These are phyloP conservation scores for Yamadazyma akitaensis DNA, from an alignment of 805 yeast species.

Conservation along the genomic window DNA sequence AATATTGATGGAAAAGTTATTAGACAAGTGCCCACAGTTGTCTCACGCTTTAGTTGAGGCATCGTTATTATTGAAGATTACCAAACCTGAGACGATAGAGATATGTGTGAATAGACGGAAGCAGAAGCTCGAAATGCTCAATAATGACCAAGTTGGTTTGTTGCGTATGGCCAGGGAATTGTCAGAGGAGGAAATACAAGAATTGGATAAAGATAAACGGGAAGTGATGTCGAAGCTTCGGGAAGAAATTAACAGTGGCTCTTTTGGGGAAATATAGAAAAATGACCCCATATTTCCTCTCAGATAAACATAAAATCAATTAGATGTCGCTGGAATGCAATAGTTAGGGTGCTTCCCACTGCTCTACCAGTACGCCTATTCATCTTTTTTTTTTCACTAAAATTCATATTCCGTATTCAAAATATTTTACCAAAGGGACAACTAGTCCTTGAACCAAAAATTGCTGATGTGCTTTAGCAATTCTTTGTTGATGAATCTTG, in stretches of 20 bases:
- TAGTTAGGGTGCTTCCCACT: no score
- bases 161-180: constrained; percentile 27
- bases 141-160: constrained; percentile 29
- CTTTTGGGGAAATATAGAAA: constrained; percentile 19
- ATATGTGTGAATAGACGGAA: constrained; percentile 33
- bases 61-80: constrained; percentile 35
- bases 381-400: no score
- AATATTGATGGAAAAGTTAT: constrained; percentile 52
- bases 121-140: constrained; percentile 26
- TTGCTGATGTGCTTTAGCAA: no score
- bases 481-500: no score
- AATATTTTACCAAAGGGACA: no score
- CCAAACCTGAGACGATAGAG: constrained; percentile 35
- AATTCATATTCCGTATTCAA: no score
- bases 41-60: constrained; percentile 80
- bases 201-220: constrained; percentile 24
- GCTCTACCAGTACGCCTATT: no score
- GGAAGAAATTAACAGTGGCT: constrained; percentile 24
- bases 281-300: no score
- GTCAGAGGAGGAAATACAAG: constrained; percentile 26
- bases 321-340: no score
- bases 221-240: constrained; percentile 19
- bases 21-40: constrained; percentile 75
- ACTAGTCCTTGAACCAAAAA: no score
- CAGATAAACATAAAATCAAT: no score